Percentiles rank a stretch among this genome's conserved stretches.
Evolutionary conservation across 345 rosid species (phyloP).

Genomic region (Eucalyptus victrix): DNA sequence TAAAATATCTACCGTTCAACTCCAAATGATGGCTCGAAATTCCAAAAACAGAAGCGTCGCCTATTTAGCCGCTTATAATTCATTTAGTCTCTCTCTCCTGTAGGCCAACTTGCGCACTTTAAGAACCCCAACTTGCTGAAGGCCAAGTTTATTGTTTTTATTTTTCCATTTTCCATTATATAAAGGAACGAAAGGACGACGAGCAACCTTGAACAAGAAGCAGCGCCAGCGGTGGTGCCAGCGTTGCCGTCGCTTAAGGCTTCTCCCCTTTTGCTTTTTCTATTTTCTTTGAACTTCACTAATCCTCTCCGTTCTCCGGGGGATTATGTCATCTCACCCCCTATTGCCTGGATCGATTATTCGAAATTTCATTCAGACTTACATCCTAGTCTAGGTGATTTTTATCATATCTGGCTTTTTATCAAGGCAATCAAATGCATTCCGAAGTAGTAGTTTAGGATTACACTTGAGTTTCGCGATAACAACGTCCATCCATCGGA

Average conservation of each 20-base stretch:
- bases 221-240: not conserved
- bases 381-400: not conserved
- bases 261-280: not conserved
- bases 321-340: not conserved
- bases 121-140: too few species aligned
- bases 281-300: too few species aligned
- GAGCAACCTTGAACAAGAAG: not conserved
- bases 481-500: not conserved
- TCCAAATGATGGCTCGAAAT: not conserved
- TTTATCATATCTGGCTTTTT: too few species aligned
- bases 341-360: not conserved
- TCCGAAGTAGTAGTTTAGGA: not conserved
- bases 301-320: not conserved
- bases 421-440: not conserved
- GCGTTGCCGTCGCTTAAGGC: not conserved
- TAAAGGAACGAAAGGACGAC: not conserved
- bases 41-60: not conserved
- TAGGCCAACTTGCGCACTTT: too few species aligned
- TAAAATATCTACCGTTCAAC: not conserved
- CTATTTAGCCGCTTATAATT: not conserved
- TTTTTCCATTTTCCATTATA: not conserved
- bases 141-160: not conserved
- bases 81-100: too few species aligned
- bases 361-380: not conserved
- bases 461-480: not conserved